phyloP scores from a whole-genome alignment of 495 filamentous ascomycete genomes.

The Annulohypoxylon maeteangense region DNA sequence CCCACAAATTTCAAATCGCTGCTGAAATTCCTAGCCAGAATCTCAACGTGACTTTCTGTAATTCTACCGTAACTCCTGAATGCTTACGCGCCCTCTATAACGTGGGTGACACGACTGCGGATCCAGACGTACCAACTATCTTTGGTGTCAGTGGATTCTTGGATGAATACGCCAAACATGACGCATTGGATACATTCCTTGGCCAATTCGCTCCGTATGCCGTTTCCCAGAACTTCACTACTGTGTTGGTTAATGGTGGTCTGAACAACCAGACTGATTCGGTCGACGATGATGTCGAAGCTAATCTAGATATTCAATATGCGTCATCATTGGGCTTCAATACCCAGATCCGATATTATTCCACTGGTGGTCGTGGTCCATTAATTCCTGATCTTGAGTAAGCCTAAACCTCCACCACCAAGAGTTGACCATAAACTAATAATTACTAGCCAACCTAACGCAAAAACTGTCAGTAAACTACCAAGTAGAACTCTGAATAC shows the following conservation, averaged over 20 bases:
- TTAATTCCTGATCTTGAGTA: conserved; percentile 54
- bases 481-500: neutral
- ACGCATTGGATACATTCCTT: conserved; percentile 65
- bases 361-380: conserved; percentile 53
- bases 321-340: conserved; percentile 63
- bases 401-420: neutral
- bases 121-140: conserved; percentile 58
- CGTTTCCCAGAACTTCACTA: conserved; percentile 67
- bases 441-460: conserved; percentile 37
- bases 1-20: conserved; percentile 10
- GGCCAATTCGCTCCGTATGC: conserved; percentile 59
- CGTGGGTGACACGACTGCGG: conserved; percentile 62
- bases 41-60: conserved; percentile 54
- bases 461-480: conserved; percentile 25
- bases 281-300: conserved; percentile 63
- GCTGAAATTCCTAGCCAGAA: conserved; percentile 35
- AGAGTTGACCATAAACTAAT: conserved; percentile 21
- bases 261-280: conserved; percentile 59
- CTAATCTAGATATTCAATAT: conserved; percentile 83
- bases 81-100: conserved; percentile 71
- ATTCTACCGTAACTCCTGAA: conserved; percentile 62
- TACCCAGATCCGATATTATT: conserved; percentile 56
- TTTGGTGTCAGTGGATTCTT: conserved; percentile 60
- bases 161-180: conserved; percentile 69
- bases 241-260: conserved; percentile 70